Evolutionary conservation across 192 early-diverging fungal genomes (phyloP).

Genomic region (Geranomyces variabilis): DNA sequence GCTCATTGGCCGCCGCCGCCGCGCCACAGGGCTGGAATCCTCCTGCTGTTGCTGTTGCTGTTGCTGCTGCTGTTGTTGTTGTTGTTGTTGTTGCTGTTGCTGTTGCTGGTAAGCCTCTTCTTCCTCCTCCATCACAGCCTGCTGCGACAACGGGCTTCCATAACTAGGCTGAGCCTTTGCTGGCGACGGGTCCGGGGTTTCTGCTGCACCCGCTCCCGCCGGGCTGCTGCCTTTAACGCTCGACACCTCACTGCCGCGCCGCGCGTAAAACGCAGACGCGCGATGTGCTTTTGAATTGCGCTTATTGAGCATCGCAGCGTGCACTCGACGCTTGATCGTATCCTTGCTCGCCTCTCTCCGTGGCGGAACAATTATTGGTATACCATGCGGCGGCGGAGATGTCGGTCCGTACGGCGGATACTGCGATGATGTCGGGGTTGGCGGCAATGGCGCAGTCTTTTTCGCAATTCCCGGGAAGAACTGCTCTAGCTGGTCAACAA

Average conservation of each 20-base stretch:
- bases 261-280: slow-evolving; percentile 18
- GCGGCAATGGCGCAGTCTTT: neutral
- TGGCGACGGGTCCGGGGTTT: too few relatives aligned
- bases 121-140: too few relatives aligned
- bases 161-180: too few relatives aligned
- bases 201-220: neutral
- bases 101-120: too few relatives aligned
- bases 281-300: slow-evolving; percentile 33
- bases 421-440: neutral
- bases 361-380: slow-evolving; percentile 25
- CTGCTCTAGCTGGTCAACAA: slow-evolving; percentile 86
- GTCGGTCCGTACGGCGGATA: neutral
- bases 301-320: slow-evolving; percentile 45
- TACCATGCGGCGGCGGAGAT: slow-evolving; percentile 7
- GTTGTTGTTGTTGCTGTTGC: too few relatives aligned
- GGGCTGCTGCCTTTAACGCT: neutral
- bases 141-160: too few relatives aligned
- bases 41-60: too few relatives aligned
- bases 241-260: slow-evolving; percentile 8
- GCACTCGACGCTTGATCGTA: slow-evolving; percentile 34
- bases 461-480: slow-evolving; percentile 79
- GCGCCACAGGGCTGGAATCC: too few relatives aligned
- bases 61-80: too few relatives aligned
- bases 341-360: slow-evolving; percentile 18
- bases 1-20: neutral